Evolutionary conservation across 2,329 filamentous ascomycete species (phyloP).

Genomic region (Sporothrix humicola): DNA sequence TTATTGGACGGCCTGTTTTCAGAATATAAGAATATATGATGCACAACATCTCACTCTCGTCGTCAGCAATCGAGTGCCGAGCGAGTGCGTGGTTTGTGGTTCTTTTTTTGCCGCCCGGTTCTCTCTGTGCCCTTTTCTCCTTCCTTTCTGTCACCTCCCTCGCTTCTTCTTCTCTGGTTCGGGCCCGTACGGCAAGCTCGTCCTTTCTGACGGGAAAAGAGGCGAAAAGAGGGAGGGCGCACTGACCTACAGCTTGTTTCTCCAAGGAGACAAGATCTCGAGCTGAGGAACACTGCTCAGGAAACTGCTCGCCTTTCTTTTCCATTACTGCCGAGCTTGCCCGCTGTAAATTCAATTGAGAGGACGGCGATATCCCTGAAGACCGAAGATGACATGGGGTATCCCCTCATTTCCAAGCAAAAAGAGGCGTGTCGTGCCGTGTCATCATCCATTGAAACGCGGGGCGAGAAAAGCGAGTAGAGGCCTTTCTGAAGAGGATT

Average conservation of each 20-base stretch:
- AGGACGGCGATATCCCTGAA: neutral
- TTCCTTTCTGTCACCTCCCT: neutral
- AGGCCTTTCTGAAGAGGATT: no score
- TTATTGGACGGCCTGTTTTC: neutral
- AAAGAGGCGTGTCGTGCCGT: neutral
- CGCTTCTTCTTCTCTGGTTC: slow-evolving; percentile 7
- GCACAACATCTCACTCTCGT: neutral
- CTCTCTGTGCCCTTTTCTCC: neutral
- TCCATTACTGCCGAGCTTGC: slow-evolving; percentile 18
- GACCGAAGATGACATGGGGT: neutral
- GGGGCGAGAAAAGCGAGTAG: no score
- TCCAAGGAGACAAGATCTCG: neutral
- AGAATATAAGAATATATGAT: neutral
- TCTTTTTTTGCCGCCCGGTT: neutral
- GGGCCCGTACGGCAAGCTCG: neutral
- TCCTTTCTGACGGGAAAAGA: neutral
- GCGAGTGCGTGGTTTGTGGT: neutral
- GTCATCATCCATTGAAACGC: slow-evolving; percentile 21
- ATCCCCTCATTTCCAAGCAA: neutral
- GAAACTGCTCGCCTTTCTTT: neutral
- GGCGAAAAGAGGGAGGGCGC: neutral
- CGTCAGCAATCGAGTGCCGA: slow-evolving; percentile 9
- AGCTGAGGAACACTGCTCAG: neutral
- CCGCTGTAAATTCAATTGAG: neutral
- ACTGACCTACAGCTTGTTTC: slow-evolving; percentile 22